Base-by-base conservation (phyloP, 306 rosid genomes). In the Mucuna pruriens region DNA sequence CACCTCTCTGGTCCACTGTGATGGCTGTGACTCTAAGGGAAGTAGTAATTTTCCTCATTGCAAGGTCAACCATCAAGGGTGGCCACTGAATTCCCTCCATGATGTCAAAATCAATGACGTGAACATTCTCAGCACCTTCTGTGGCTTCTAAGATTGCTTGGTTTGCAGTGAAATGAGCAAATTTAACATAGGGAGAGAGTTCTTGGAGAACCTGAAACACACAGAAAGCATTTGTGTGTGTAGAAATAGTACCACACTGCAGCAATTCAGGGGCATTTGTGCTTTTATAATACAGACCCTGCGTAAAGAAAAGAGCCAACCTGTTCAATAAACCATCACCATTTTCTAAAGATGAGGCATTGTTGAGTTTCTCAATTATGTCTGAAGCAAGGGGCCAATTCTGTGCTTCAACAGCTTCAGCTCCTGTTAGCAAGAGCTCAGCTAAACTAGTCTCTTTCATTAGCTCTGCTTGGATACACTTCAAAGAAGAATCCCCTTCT, bases 11-110 rank as follows among this genome's bases (percentile, higher is more conserved):
- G 42, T 82, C 82, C 10, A 54, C 57, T 39, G 85, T 78, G 73
- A 91, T 73, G 46, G 96, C 92, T 31, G 92, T 88, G 9, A 91
- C 75, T 80, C 89, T 84, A 12, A 89, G 87, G 2, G 84, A 83
- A 65, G 85, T 75, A 33, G 20, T 1, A 4, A 64, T 26, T 55
- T 86, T 85, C 75, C 82, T 73, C 87, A 82, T 85, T 52, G 89
- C 87, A 61, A 91, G 85, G 76, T 89, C 96, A 49, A 74, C 86
- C 96, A 91, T 89, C 72, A 91, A 77, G 0, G 96, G 84, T 12
- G 96, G 93, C 96, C 96, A 89, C 70, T 89, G 96, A 66, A 88
- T 78, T 5, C 96, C 96, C 16, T 88, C 96, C 96, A 89, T 88
- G 88, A 91, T 88, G 71, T 91, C 93, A 60, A 89, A 88, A 33